phyloP scores from a whole-genome alignment of 164 flowering plant species.

The Magnolia officinalis region DNA sequence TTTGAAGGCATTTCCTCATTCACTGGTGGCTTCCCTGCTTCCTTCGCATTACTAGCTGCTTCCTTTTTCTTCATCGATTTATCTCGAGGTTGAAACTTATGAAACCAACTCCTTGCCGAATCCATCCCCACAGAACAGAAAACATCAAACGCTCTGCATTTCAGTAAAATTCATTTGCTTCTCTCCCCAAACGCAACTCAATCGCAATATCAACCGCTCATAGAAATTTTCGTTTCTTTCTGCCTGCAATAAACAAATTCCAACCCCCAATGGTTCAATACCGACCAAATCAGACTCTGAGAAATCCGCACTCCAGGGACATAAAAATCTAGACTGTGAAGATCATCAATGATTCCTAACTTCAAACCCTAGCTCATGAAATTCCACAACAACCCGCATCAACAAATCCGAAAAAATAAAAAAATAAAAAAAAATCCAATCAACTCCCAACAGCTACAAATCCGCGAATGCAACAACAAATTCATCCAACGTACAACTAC shows the following conservation, averaged over 20 bases:
- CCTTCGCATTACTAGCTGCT: conserved; percentile 33
- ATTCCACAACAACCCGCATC: neutral
- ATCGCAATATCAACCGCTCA: neutral
- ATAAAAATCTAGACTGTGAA: neutral
- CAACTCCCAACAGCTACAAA: neutral
- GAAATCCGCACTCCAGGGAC: neutral
- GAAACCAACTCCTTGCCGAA: conserved; percentile 50
- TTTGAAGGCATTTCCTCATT: conserved; percentile 72
- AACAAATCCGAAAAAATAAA: neutral
- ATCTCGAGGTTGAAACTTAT: conserved; percentile 51
- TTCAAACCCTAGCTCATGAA: neutral
- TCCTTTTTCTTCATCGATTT: conserved; percentile 47
- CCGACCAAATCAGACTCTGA: neutral
- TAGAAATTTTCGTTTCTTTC: neutral
- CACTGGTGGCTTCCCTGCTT: conserved; percentile 30
- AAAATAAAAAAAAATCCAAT: neutral
- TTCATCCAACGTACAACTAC: neutral
- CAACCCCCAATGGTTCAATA: neutral
- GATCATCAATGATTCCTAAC: neutral
- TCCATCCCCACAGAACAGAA: conserved; percentile 15
- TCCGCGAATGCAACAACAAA: neutral
- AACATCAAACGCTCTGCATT: neutral
- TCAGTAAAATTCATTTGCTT: neutral
- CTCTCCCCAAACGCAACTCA: neutral
- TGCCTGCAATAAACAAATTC: neutral